These are phyloP conservation scores for Pseudonitzschia pungens DNA, from an alignment of 108 stramenopile species.

Conservation along the genomic window DNA sequence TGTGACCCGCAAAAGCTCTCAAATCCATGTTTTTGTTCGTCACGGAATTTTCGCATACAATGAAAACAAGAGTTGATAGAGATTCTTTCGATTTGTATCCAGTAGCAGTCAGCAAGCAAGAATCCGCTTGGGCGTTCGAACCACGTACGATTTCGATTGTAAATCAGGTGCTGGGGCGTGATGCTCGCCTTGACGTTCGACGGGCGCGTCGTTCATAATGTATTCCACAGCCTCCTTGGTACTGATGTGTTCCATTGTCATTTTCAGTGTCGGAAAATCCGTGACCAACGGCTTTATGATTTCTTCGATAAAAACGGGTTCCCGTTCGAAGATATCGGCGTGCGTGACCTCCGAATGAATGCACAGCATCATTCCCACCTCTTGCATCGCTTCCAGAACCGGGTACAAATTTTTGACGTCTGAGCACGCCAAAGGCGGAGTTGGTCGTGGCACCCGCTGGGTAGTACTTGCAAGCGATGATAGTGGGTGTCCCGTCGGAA, in stretches of 20 bases:
- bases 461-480: slow-evolving; percentile 95
- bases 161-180: slow-evolving; percentile 97
- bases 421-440: slow-evolving; percentile 93
- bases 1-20: too few species aligned
- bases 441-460: slow-evolving; percentile 99
- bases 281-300: slow-evolving; percentile 88
- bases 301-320: slow-evolving; percentile 91
- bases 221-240: slow-evolving; percentile 93
- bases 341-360: slow-evolving; percentile 98
- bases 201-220: slow-evolving; percentile 57
- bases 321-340: slow-evolving; percentile 96
- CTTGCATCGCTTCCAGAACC: slow-evolving; percentile 86
- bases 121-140: too few species aligned
- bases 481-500: slow-evolving; percentile 50
- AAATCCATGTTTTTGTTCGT: too few species aligned
- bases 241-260: slow-evolving; percentile 97
- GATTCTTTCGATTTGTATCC: too few species aligned
- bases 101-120: background rate
- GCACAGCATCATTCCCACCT: slow-evolving; percentile 91
- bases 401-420: slow-evolving; percentile 84
- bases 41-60: too few species aligned
- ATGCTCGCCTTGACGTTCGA: slow-evolving; percentile 94
- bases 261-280: slow-evolving; percentile 86
- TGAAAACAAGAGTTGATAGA: too few species aligned
- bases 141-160: slow-evolving; percentile 94